Conservation (phyloP, 441 rosid genomes). For the Geranium incanum region DNA sequence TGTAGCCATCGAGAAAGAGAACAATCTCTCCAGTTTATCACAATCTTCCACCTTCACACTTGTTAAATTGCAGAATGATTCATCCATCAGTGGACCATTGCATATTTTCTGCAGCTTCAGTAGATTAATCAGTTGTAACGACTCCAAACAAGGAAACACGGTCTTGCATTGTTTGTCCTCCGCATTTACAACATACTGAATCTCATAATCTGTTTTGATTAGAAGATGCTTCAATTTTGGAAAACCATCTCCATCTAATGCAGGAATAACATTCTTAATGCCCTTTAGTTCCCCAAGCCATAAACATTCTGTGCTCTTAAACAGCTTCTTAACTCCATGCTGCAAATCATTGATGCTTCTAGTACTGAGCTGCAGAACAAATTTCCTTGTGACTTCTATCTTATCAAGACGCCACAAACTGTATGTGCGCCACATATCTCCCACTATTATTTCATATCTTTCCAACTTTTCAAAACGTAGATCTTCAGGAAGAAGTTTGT, state of each 20-base stretch:
- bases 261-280: not conserved
- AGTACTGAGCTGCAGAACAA: not conserved
- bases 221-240: not conserved
- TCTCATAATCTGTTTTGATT: not conserved
- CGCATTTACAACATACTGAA: not conserved
- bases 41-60: conserved; percentile 9
- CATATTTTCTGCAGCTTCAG: not conserved
- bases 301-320: not conserved
- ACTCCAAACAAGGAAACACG: not conserved
- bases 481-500: not conserved
- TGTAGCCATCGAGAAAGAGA: conserved; percentile 14
- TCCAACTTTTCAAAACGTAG: not conserved
- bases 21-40: conserved; percentile 14
- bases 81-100: not conserved
- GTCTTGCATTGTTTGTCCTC: not conserved
- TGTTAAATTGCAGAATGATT: conserved; percentile 11
- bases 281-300: not conserved
- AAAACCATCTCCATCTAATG: not conserved
- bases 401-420: not conserved
- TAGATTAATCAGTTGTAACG: not conserved
- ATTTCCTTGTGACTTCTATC: not conserved
- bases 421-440: not conserved
- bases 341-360: not conserved
- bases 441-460: not conserved
- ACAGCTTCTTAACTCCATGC: not conserved